Evolutionary conservation across 2,329 filamentous ascomycete genomes (phyloP), one percentile per base, ranked within the genome.

Genomic region (Ophiostoma himal-ulmi): DNA sequence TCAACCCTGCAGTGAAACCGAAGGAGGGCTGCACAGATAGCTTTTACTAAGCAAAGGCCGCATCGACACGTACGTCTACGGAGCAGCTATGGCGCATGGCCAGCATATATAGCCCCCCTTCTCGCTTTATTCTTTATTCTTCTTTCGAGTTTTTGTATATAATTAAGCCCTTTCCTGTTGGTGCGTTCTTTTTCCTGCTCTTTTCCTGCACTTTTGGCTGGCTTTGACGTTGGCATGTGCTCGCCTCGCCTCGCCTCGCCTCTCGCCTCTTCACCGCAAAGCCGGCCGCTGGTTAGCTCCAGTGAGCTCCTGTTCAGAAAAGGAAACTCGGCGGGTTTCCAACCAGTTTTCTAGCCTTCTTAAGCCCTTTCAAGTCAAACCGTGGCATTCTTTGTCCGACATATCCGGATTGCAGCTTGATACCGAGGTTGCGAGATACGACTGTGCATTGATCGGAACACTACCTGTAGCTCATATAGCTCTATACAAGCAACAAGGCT

Each of bases 241-340:
- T 62, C 57, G 52, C n/a, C 52, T 57, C 52, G 52, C n/a, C 52
- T 57, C 52, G 52, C 39, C 39, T 44, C 39, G 44, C 57, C 26
- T 30, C 26, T 62, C 57, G 57, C 57, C 57, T 7, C 30, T 60
- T 62, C 14, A 34, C 57, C 57, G 26, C 26, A 62, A 54, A 62
- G 57, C 26, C 57, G 26, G n/a, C 11, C 57, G 6, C 22, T 62
- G 22, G 4, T 26, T 54, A 54, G 54, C 44, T 54, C 41, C 41
- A 5, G 13, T 44, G 13, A 44, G 44, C 44, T 48, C 44, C n/a
- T 48, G 44, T 20, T 20, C 7, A 48, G 44, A 8, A 48, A 48
- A 48, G 44, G 44, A 20, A 48, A 4, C n/a, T 26, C n/a, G 52
- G 52, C 52, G 52, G 52, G 52, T 57, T 57, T 57, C 22, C 52